Percentiles rank a stretch among this genome's conserved stretches.
Evolutionary conservation across 768 basidiomycete species (phyloP).

Genomic region (Hericium alpestre): DNA sequence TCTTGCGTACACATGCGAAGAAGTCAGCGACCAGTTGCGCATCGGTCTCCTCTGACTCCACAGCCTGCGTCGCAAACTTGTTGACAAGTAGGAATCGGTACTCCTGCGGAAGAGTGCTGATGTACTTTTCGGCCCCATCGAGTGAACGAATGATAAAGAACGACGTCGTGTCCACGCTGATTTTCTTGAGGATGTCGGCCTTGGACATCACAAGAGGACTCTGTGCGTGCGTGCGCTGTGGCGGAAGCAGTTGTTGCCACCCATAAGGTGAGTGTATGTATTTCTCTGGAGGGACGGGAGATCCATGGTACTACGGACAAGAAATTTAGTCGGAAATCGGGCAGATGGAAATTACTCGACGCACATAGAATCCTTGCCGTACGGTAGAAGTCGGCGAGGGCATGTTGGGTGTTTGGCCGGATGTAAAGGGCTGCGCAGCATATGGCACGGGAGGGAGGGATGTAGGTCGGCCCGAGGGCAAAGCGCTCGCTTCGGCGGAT

Average conservation of each 20-base stretch:
- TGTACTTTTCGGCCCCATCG: constrained; percentile 82
- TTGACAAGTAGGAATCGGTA: constrained; percentile 62
- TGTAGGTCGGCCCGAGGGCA: constrained; percentile 40
- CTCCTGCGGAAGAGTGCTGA: constrained; percentile 56
- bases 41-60: constrained; percentile 77
- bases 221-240: too few species aligned
- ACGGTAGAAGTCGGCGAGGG: constrained; percentile 32
- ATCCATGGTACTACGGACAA: too few species aligned
- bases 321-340: background rate
- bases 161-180: constrained; percentile 75
- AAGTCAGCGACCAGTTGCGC: constrained; percentile 69
- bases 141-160: constrained; percentile 77
- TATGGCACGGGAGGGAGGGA: constrained; percentile 38
- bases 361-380: constrained; percentile 50
- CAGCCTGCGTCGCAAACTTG: constrained; percentile 58
- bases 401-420: constrained; percentile 41
- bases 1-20: constrained; percentile 51
- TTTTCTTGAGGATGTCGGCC: constrained; percentile 60
- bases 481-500: background rate
- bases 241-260: too few species aligned
- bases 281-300: too few species aligned
- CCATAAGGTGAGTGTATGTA: too few species aligned
- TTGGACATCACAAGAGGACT: constrained; percentile 52
- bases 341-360: too few species aligned
- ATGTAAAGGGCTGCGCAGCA: constrained; percentile 11